A percentile compares a stretch with the other conserved stretches of the same genome.
phyloP scores from a whole-genome alignment of 805 yeast species.

The Maudiozyma bulderi region DNA sequence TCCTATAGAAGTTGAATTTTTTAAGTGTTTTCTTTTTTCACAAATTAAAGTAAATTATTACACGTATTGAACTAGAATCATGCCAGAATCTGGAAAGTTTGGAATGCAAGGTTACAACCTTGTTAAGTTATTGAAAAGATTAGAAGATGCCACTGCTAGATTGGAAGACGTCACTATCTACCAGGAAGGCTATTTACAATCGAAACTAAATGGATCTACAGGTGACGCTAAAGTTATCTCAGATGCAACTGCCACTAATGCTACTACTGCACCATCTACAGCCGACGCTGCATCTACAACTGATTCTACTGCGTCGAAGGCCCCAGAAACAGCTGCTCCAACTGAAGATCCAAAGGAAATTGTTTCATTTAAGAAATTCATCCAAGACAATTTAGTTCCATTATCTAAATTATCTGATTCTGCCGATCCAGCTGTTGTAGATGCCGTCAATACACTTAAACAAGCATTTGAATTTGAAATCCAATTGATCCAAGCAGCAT shows the following conservation, averaged over 20 bases:
- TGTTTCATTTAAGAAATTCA: conserved; percentile 44
- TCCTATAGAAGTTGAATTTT: no score
- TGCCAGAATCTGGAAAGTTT: conserved; percentile 12
- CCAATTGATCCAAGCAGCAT: conserved; percentile 49
- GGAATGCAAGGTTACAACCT: conserved; percentile 72
- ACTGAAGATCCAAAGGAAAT: conserved; percentile 35
- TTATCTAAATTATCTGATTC: conserved; percentile 36
- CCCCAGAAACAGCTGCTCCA: conserved; percentile 8
- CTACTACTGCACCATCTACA: neutral
- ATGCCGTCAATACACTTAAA: conserved; percentile 36
- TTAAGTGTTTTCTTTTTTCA: no score
- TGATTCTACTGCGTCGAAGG: neutral
- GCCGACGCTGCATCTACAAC: neutral
- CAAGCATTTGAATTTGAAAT: conserved; percentile 52
- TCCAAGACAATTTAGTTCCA: conserved; percentile 47
- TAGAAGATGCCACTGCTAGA: conserved; percentile 90
- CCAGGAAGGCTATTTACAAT: conserved; percentile 49
- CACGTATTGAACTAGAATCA: neutral
- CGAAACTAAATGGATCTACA: conserved; percentile 17
- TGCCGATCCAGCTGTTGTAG: conserved; percentile 41
- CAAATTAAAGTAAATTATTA: no score
- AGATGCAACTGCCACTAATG: neutral
- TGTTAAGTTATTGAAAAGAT: conserved; percentile 68
- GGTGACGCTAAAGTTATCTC: neutral
- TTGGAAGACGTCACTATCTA: conserved; percentile 79